Percentiles rank a stretch among this genome's conserved stretches.
Conservation (phyloP, 2,329 filamentous ascomycete genomes). For the Fusarium goolgardi region DNA sequence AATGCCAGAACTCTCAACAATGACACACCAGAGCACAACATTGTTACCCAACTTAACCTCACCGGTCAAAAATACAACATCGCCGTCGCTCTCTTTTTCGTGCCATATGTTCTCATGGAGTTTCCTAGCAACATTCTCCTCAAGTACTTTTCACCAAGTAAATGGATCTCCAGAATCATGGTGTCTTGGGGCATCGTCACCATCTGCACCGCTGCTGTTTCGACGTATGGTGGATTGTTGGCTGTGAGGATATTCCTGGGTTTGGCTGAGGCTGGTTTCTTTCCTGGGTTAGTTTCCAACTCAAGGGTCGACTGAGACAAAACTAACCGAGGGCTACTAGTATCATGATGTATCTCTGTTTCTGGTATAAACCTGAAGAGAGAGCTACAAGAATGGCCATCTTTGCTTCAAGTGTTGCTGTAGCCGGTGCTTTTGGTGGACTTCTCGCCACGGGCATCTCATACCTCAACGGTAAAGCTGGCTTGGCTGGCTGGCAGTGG, state of each 20-base stretch:
- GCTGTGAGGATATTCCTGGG: slow-evolving; percentile 63
- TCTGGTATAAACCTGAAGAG: slow-evolving; percentile 72
- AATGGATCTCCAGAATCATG: slow-evolving; percentile 54
- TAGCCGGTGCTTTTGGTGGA: slow-evolving; percentile 71
- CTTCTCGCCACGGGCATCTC: slow-evolving; percentile 65
- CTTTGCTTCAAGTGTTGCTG: slow-evolving; percentile 68
- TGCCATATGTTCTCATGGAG: slow-evolving; percentile 49
- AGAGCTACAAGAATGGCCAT: slow-evolving; percentile 68
- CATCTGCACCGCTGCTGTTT: slow-evolving; percentile 60
- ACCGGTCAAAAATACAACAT: slow-evolving; percentile 50
- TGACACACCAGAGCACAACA: slow-evolving; percentile 50
- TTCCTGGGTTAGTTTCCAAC: slow-evolving; percentile 53
- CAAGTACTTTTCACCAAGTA: slow-evolving; percentile 52
- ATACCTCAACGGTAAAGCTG: slow-evolving; percentile 58
- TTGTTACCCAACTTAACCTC: slow-evolving; percentile 48
- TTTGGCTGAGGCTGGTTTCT: slow-evolving; percentile 63
- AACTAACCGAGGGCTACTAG: slow-evolving; percentile 14
- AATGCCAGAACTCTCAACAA: slow-evolving; percentile 52
- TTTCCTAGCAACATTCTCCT: slow-evolving; percentile 52
- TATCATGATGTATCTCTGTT: slow-evolving; percentile 68
- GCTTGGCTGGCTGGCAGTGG: slow-evolving; percentile 65
- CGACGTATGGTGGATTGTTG: slow-evolving; percentile 61
- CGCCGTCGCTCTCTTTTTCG: slow-evolving; percentile 49
- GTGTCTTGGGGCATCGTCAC: slow-evolving; percentile 62
- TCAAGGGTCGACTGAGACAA: fast-evolving